Evolutionary conservation across 225 moss, liverwort and hornwort species (phyloP).

Genomic region (Climacium dendroides): DNA sequence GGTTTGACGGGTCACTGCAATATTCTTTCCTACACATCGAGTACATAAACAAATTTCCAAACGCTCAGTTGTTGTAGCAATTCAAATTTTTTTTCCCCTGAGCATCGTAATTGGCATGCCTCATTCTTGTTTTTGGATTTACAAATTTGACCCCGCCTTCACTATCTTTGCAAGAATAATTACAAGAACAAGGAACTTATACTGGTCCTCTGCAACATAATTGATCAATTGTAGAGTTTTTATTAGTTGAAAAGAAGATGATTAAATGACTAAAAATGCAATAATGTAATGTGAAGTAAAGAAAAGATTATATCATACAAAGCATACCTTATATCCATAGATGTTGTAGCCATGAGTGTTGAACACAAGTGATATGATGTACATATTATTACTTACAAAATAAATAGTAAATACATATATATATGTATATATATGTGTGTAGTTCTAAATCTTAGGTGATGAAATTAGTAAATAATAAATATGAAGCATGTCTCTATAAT

Average conservation of each 20-base stretch:
- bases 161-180: neutral
- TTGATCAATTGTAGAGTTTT: rapidly evolving
- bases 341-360: too few relatives aligned
- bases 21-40: neutral
- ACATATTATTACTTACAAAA: too few relatives aligned
- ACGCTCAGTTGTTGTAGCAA: rapidly evolving
- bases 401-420: too few relatives aligned
- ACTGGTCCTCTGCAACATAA: neutral
- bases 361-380: too few relatives aligned
- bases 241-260: rapidly evolving
- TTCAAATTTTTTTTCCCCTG: neutral
- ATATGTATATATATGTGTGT: too few relatives aligned
- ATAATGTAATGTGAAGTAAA: neutral
- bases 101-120: neutral
- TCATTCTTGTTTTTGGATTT: neutral
- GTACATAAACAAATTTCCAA: neutral
- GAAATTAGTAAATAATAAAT: too few relatives aligned
- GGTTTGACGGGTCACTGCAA: rapidly evolving
- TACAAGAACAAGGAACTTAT: neutral
- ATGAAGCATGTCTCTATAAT: too few relatives aligned
- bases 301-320: too few relatives aligned
- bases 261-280: neutral
- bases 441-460: too few relatives aligned
- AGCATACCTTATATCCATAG: too few relatives aligned
- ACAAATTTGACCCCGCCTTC: rapidly evolving